Conservation (phyloP, 805 yeast genomes). For the Wickerhamomyces bisporus region DNA sequence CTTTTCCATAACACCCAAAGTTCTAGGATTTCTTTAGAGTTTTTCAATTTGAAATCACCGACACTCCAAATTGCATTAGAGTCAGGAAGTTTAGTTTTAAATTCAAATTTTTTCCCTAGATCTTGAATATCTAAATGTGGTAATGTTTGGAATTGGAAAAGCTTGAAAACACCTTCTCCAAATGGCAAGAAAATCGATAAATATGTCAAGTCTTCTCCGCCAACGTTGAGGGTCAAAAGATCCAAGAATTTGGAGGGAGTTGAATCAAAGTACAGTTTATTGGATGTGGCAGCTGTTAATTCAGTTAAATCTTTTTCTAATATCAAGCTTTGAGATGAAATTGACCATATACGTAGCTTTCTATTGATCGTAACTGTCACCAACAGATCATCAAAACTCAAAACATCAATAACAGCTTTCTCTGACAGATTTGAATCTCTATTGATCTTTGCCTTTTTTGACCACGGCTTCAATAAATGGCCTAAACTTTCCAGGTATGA, state of each 20-base stretch:
- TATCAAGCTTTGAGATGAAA: slow-evolving; percentile 30
- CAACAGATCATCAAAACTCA: slow-evolving; percentile 24
- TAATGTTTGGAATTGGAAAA: slow-evolving; percentile 27
- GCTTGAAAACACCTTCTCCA: slow-evolving; percentile 37
- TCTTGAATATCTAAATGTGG: slow-evolving; percentile 20
- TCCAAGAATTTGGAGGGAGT: slow-evolving; percentile 27
- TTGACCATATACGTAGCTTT: slow-evolving; percentile 55
- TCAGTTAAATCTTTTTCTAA: slow-evolving; percentile 19
- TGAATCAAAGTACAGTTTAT: slow-evolving; percentile 25
- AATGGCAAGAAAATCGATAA: slow-evolving; percentile 38
- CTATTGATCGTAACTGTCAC: slow-evolving; percentile 53
- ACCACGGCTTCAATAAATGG: slow-evolving; percentile 25
- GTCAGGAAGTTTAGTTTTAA: slow-evolving; percentile 28
- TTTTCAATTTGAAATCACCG: slow-evolving; percentile 36
- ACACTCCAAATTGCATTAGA: slow-evolving; percentile 41
- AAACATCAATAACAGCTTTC: slow-evolving; percentile 29
- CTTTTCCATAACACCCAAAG: slow-evolving; percentile 57
- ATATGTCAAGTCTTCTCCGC: slow-evolving; percentile 9
- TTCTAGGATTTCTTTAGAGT: slow-evolving; percentile 18
- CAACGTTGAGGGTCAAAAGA: slow-evolving; percentile 6
- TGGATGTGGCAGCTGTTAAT: slow-evolving; percentile 7
- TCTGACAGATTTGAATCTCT: slow-evolving; percentile 37
- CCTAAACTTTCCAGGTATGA: slow-evolving; percentile 36
- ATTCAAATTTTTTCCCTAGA: slow-evolving; percentile 23
- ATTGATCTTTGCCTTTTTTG: slow-evolving; percentile 24